Conservation (phyloP, 2,329 filamentous ascomycete species). For the Mycosphaerella arachidis region DNA sequence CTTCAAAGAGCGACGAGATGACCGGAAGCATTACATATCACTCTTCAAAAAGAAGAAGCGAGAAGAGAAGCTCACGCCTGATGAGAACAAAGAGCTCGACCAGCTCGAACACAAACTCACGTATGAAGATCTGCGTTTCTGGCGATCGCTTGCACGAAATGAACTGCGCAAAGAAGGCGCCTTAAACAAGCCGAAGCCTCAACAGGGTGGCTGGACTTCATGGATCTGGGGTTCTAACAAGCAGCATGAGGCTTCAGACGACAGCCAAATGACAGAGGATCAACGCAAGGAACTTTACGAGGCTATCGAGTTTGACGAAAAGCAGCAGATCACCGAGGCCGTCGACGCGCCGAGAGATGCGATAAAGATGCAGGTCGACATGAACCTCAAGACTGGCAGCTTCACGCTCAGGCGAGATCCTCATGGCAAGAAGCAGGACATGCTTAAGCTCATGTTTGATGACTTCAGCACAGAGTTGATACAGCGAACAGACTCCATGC, state of each 20-base stretch:
- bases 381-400: constrained; percentile 89
- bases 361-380: constrained; percentile 86
- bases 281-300: constrained; percentile 95
- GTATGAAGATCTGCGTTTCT: constrained; percentile 96
- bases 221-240: constrained; percentile 75
- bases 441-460: constrained; percentile 89
- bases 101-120: constrained; percentile 78
- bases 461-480: constrained; percentile 86
- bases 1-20: constrained; percentile 86
- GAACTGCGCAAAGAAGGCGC: constrained; percentile 91
- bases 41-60: constrained; percentile 90
- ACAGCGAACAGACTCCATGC: constrained; percentile 83
- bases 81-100: constrained; percentile 69
- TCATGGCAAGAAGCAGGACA: constrained; percentile 70
- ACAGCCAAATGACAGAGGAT: constrained; percentile 86
- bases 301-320: constrained; percentile 98
- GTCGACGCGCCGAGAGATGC: constrained; percentile 88
- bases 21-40: constrained; percentile 82
- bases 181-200: constrained; percentile 66
- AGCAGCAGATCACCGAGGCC: constrained; percentile 78
- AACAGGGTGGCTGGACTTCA: constrained; percentile 77
- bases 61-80: constrained; percentile 60
- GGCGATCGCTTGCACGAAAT: constrained; percentile 89
- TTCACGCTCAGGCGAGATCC: constrained; percentile 88
- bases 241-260: constrained; percentile 60